Evolutionary conservation across 768 basidiomycete species (phyloP).

Genomic region (Collybia sordida): DNA sequence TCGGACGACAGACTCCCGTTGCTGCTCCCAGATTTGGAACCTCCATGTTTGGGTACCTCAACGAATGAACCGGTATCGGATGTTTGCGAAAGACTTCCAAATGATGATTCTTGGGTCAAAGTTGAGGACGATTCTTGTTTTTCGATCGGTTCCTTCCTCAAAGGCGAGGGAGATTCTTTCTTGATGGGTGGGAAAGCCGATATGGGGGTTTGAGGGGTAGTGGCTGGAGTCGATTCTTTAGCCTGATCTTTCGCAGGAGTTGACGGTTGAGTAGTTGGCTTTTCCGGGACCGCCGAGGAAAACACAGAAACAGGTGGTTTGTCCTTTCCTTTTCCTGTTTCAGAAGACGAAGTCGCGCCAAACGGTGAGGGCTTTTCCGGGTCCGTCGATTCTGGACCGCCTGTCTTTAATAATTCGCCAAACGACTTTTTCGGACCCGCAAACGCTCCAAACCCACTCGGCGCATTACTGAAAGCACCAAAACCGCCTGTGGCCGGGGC

Average conservation of each 20-base stretch:
- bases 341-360: background rate
- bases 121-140: background rate
- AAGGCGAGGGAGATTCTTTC: background rate
- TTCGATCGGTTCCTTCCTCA: background rate
- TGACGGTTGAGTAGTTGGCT: constrained; percentile 8
- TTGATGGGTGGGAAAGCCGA: background rate
- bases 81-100: constrained; percentile 37
- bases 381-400: constrained; percentile 25
- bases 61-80: constrained; percentile 50
- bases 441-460: constrained; percentile 41
- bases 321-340: constrained; percentile 1
- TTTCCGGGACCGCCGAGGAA: constrained; percentile 11
- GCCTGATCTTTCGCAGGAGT: constrained; percentile 3
- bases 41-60: constrained; percentile 37
- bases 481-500: constrained; percentile 43
- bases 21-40: constrained; percentile 17
- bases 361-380: constrained; percentile 12
- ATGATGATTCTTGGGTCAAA: constrained; percentile 24
- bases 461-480: constrained; percentile 45
- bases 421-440: constrained; percentile 52
- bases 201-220: background rate
- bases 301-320: constrained; percentile 1
- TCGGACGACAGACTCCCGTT: constrained; percentile 24
- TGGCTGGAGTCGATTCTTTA: background rate
- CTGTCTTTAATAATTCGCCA: constrained; percentile 54